A percentile compares a stretch with the other conserved stretches of the same genome.
phyloP scores from a whole-genome alignment of 1,284 basidiomycete species.

The Abortiporus biennis region DNA sequence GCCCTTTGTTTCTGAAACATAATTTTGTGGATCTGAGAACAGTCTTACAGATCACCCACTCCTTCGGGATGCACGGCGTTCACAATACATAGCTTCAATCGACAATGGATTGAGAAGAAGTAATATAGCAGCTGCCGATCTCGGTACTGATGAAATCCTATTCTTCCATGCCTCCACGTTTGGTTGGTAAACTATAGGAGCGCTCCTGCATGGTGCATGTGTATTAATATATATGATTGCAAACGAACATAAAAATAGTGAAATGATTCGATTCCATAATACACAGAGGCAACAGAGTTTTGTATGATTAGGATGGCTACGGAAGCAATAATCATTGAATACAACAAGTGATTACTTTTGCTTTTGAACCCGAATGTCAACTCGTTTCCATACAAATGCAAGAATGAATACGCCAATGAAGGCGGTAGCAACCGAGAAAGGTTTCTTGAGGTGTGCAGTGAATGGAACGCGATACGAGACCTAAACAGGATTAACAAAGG shows the following conservation, averaged over 20 bases:
- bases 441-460: constrained; percentile 78
- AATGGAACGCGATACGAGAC: constrained; percentile 81
- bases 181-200: too few species aligned
- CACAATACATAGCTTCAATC: constrained; percentile 41
- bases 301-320: too few species aligned
- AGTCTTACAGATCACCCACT: constrained; percentile 16
- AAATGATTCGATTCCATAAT: neutral
- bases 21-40: too few species aligned
- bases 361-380: constrained; percentile 61
- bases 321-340: too few species aligned
- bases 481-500: constrained; percentile 36
- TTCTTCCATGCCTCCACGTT: too few species aligned
- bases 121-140: too few species aligned
- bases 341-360: constrained; percentile 48
- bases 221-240: neutral
- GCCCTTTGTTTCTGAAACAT: too few species aligned
- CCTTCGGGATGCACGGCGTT: constrained; percentile 32
- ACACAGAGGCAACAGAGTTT: too few species aligned
- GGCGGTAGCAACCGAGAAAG: constrained; percentile 64
- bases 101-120: too few species aligned
- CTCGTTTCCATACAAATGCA: constrained; percentile 52
- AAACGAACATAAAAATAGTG: neutral
- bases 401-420: constrained; percentile 62
- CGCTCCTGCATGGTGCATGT: too few species aligned
- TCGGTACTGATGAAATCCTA: too few species aligned